These are phyloP conservation scores for Castanea mollissima DNA, from an alignment of 306 rosid species.

Conservation along the genomic window DNA sequence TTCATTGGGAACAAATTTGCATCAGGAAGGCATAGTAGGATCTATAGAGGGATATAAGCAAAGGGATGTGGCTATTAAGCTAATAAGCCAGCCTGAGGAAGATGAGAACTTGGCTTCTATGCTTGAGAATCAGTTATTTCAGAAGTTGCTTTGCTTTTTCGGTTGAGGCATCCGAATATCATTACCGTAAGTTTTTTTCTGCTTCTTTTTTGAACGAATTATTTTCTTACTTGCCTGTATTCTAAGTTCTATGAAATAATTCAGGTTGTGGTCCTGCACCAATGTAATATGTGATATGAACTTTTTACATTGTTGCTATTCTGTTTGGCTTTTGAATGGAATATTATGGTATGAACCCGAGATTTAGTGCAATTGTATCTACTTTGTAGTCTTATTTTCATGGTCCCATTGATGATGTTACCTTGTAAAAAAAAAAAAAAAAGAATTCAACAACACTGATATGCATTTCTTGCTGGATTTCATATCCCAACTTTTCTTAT, in stretches of 20 bases:
- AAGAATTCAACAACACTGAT: neutral
- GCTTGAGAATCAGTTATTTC: constrained; percentile 83
- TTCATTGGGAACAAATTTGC: constrained; percentile 79
- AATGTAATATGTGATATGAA: neutral
- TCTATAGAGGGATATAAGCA: constrained; percentile 81
- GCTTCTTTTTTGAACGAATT: neutral
- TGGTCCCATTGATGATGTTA: neutral
- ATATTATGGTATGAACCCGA: neutral
- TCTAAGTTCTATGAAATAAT: neutral
- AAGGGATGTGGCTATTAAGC: constrained; percentile 83
- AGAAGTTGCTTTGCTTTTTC: constrained; percentile 75
- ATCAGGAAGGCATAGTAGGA: constrained; percentile 83
- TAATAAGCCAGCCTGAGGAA: constrained; percentile 85
- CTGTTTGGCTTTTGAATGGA: neutral
- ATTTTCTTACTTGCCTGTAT: neutral
- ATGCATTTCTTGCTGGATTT: neutral
- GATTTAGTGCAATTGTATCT: neutral
- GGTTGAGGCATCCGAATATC: constrained; percentile 76
- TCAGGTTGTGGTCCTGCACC: neutral
- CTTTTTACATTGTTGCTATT: neutral
- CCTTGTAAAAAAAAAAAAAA: neutral
- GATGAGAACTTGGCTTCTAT: constrained; percentile 65
- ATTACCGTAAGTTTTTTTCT: constrained; percentile 58
- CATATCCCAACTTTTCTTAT: neutral
- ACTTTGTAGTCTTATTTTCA: neutral